Conservation (phyloP, 1,284 basidiomycete genomes). For the Leccinum pallidistipes region DNA sequence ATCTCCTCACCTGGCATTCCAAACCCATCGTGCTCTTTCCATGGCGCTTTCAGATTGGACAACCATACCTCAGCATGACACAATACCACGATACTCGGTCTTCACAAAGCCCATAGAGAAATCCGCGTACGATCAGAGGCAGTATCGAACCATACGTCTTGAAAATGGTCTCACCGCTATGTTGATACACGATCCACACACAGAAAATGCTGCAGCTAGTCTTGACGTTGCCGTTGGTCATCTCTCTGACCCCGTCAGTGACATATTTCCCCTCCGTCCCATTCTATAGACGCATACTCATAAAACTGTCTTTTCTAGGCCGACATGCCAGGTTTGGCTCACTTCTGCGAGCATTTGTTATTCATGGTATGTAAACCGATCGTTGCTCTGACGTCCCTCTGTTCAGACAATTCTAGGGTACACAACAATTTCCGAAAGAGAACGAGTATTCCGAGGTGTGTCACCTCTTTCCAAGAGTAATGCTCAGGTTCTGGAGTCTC, state of each 20-base stretch:
- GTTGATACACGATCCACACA: slow-evolving; percentile 82
- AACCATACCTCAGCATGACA: slow-evolving; percentile 20
- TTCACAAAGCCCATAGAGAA: slow-evolving; percentile 73
- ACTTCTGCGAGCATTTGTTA: slow-evolving; percentile 94
- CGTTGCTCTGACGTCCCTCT: neutral
- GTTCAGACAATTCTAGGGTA: slow-evolving; percentile 52
- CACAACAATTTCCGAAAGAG: slow-evolving; percentile 82
- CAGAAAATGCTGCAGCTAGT: slow-evolving; percentile 95
- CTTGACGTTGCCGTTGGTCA: slow-evolving; percentile 97
- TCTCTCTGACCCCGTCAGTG: slow-evolving; percentile 85
- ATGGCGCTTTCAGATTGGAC: slow-evolving; percentile 28
- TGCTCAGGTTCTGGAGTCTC: neutral
- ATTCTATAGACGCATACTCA: neutral
- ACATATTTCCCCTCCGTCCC: neutral
- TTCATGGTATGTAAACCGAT: slow-evolving; percentile 73
- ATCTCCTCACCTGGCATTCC: neutral
- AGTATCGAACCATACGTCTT: slow-evolving; percentile 82
- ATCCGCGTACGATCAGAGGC: slow-evolving; percentile 74
- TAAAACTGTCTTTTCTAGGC: slow-evolving; percentile 42
- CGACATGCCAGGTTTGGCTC: slow-evolving; percentile 87
- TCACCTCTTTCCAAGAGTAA: neutral
- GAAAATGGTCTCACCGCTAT: slow-evolving; percentile 88
- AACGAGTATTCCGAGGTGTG: slow-evolving; percentile 87
- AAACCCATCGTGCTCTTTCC: slow-evolving; percentile 18
- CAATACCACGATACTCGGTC: slow-evolving; percentile 46